A percentile compares a stretch with the other conserved stretches of the same genome.
Evolutionary conservation across 2,329 filamentous ascomycete genomes (phyloP).

Genomic region (Thermochaetoides dissita): DNA sequence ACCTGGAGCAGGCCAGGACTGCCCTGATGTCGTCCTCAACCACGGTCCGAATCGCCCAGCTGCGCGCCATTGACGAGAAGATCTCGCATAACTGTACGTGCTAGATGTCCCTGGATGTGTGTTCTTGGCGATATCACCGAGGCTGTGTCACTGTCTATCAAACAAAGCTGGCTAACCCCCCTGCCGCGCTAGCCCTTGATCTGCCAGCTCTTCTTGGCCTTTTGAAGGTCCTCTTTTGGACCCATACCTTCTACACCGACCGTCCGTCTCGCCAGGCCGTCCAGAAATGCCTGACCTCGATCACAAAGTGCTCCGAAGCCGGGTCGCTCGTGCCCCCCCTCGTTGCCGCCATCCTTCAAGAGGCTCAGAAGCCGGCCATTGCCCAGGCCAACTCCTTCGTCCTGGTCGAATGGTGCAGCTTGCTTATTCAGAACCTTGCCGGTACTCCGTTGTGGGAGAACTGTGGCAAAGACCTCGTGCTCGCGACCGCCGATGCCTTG

Average conservation of each 20-base stretch:
- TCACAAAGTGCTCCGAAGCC: slow-evolving; percentile 42
- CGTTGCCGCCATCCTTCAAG: slow-evolving; percentile 51
- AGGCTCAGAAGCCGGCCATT: slow-evolving; percentile 64
- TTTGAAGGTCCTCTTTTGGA: slow-evolving; percentile 67
- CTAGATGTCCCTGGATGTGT: no score
- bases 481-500: slow-evolving; percentile 57
- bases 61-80: slow-evolving; percentile 43
- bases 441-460: slow-evolving; percentile 48
- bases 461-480: slow-evolving; percentile 51
- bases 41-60: slow-evolving; percentile 35
- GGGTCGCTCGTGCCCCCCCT: slow-evolving; percentile 51
- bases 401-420: slow-evolving; percentile 75
- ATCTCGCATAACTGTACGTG: slow-evolving; percentile 39
- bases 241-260: slow-evolving; percentile 77
- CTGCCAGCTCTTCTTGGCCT: slow-evolving; percentile 37
- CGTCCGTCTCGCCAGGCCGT: slow-evolving; percentile 70
- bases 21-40: slow-evolving; percentile 51
- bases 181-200: slow-evolving; percentile 27
- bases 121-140: no score
- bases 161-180: slow-evolving; percentile 7
- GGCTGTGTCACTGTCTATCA: no score
- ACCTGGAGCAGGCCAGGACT: slow-evolving; percentile 34
- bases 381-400: slow-evolving; percentile 74
- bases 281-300: slow-evolving; percentile 60
- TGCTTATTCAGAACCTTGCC: slow-evolving; percentile 60